phyloP scores from a whole-genome alignment of 2,329 filamentous ascomycete species.

The Conoideocrella luteorostrata region DNA sequence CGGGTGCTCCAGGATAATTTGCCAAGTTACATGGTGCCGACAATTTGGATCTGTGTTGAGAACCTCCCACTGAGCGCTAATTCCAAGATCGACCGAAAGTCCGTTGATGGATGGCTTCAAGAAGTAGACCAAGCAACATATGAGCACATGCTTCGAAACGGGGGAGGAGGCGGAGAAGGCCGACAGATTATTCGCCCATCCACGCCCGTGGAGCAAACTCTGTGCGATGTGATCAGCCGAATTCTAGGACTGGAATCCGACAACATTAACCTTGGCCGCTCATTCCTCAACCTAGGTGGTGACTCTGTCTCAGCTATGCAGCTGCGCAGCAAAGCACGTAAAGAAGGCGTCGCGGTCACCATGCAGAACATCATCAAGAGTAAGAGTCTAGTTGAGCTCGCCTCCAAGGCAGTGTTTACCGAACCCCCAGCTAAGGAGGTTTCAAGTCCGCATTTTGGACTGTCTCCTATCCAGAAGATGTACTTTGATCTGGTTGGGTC shows the following conservation, averaged over 20 bases:
- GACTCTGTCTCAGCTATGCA: conserved; percentile 1
- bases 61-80: not conserved
- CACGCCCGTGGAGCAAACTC: not conserved
- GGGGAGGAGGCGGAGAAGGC: not conserved
- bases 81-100: not conserved
- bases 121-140: not conserved
- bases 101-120: not conserved
- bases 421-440: not conserved
- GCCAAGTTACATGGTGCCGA: not conserved
- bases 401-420: not conserved
- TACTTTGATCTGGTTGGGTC: too few species aligned
- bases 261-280: not conserved
- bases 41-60: not conserved
- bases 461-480: not conserved
- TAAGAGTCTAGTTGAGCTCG: not conserved
- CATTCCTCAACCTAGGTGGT: not conserved
- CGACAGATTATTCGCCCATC: not conserved
- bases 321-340: not conserved
- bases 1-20: not conserved
- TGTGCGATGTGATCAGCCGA: not conserved
- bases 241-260: not conserved
- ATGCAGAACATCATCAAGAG: not conserved
- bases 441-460: not conserved
- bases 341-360: not conserved
- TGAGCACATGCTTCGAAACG: not conserved